Base-by-base conservation (phyloP, 1,284 basidiomycete genomes). In the Marasmius fiardii region DNA sequence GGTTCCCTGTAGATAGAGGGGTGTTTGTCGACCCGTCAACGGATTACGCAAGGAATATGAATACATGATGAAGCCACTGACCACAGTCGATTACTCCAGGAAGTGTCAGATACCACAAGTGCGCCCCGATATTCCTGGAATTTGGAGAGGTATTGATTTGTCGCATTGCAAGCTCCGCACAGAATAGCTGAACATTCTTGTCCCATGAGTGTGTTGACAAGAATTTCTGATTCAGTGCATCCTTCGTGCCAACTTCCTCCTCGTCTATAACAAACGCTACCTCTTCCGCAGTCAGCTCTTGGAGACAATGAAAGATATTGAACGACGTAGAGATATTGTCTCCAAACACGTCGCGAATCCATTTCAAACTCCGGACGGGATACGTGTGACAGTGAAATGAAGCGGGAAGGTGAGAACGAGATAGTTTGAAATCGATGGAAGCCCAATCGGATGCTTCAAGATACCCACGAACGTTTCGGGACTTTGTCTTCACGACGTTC, bases 261-360 rank as follows among this genome's bases (percentile, higher is more conserved):
- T 45, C 16, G 10, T 24, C 24, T 1, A 37, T 54, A 6, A 45
- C 53, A 28, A 49, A 35, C n/a, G 44, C 44, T 21, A 48, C 35
- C 33, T 35, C 47, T 7, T 54, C 53, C 44, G 35, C 53, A 26
- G 14, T n/a, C 18, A 54, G 31, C 20, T 54, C 53, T 54, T 54
- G 43, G 3, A 54, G 45, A 28, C 53, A 54, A 31, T 54, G 44
- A 16, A 54, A 54, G 16, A 48, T 48, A 20, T 54, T 20, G 2
- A 21, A 34, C 5, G 53, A 24, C 31, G 47, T 54, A 4, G 53
- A 54, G 1, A 54, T 18, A 34, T 54, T 54, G 18, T 49, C 53
- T 26, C 53, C 23, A n/a, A 47, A 54, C 18, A 47, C 44, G 23
- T 23, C 35, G 31, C 47, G 47, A 4, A 54, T 45, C 53, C 53